Conservation (phyloP, 2,329 filamentous ascomycete genomes). For the Graphilbum sp. region DNA sequence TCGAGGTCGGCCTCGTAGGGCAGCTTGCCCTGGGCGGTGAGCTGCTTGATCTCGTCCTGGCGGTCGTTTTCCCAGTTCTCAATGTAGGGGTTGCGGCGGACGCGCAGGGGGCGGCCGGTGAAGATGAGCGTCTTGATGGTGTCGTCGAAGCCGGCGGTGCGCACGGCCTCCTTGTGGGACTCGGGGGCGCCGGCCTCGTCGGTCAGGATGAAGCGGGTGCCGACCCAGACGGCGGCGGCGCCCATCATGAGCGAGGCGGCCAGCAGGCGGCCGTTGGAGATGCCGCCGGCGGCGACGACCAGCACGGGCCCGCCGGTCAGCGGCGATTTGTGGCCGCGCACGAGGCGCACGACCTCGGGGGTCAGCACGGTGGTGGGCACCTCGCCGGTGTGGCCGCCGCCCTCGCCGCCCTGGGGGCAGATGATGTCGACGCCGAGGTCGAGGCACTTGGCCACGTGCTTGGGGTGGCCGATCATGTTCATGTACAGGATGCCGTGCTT, state of each 20-base stretch:
- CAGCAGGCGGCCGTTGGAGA: constrained; percentile 81
- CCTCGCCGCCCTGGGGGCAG: constrained; percentile 95
- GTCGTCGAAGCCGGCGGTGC: constrained; percentile 83
- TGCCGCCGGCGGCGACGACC: constrained; percentile 84
- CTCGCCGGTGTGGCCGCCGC: constrained; percentile 90
- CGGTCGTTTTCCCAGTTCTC: constrained; percentile 93
- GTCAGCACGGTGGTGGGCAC: constrained; percentile 86
- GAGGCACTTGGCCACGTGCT: constrained; percentile 94
- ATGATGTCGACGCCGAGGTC: constrained; percentile 89
- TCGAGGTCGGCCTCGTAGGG: constrained; percentile 93
- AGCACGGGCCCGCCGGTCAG: constrained; percentile 78
- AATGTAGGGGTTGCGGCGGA: constrained; percentile 89
- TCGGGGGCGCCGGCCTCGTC: constrained; percentile 90
- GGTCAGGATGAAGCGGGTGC: constrained; percentile 84
- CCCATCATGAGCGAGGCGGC: constrained; percentile 87
- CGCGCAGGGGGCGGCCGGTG: constrained; percentile 86
- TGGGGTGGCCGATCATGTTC: constrained; percentile 99
- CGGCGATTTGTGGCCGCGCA: constrained; percentile 67
- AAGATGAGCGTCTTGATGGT: constrained; percentile 97
- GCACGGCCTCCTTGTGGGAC: constrained; percentile 88
- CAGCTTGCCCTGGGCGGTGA: constrained; percentile 76
- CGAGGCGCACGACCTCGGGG: constrained; percentile 72
- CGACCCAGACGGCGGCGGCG: constrained; percentile 86
- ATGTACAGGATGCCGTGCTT: constrained; percentile 80
- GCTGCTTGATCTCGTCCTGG: constrained; percentile 73